Evolutionary conservation across 768 basidiomycete species (phyloP).

Genomic region (Leccinum obscurum): DNA sequence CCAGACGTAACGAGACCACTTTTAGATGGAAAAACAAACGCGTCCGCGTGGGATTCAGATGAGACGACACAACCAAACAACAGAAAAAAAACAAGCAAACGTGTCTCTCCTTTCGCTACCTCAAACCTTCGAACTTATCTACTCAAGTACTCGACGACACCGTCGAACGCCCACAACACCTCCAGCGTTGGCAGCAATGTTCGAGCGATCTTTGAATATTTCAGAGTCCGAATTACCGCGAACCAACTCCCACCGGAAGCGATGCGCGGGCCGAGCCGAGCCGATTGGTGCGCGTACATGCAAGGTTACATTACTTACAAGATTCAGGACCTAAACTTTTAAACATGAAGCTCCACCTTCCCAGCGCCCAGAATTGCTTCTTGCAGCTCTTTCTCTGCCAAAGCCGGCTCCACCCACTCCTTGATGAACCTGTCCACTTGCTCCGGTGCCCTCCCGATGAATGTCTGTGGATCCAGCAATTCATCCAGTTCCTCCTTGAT

Average conservation of each 20-base stretch:
- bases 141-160: too few relatives aligned
- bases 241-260: constrained; percentile 18
- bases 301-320: neutral
- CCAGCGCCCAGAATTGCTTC: constrained; percentile 50
- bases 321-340: neutral
- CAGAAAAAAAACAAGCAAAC: constrained; percentile 4
- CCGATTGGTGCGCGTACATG: neutral
- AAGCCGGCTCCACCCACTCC: constrained; percentile 86
- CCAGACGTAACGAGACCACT: constrained; percentile 7
- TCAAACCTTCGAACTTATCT: too few relatives aligned
- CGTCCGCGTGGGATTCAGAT: constrained; percentile 20
- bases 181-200: neutral
- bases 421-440: constrained; percentile 88
- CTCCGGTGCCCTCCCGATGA: constrained; percentile 92
- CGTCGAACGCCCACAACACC: neutral
- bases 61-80: constrained; percentile 9
- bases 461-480: constrained; percentile 82
- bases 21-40: constrained; percentile 27
- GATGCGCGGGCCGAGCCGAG: constrained; percentile 24
- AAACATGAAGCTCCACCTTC: constrained; percentile 67
- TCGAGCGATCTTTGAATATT: constrained; percentile 23
- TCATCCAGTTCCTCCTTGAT: constrained; percentile 78
- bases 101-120: too few relatives aligned
- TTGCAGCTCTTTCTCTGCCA: constrained; percentile 57
- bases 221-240: constrained; percentile 15